A percentile compares a stretch with the other conserved stretches of the same genome.
Evolutionary conservation across 306 rosid genomes (phyloP).

Genomic region (Neltuma alba): DNA sequence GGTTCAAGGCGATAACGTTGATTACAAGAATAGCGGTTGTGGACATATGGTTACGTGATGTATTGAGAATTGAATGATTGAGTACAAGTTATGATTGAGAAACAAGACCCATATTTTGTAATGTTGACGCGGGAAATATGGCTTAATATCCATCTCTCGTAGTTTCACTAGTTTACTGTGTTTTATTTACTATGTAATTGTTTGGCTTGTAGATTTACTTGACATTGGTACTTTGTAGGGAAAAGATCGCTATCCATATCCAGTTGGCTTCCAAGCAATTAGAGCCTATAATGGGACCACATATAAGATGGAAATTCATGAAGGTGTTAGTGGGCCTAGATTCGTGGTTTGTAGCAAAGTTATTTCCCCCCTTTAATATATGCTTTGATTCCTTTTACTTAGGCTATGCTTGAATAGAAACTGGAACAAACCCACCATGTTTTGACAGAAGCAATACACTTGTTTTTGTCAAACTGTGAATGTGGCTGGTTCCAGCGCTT

Average conservation of each 20-base stretch:
- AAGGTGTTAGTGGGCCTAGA: constrained; percentile 81
- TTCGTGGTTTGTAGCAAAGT: constrained; percentile 62
- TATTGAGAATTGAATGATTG: neutral
- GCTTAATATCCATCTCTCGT: neutral
- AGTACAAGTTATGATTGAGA: neutral
- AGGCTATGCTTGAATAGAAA: neutral
- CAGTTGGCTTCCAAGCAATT: constrained; percentile 70
- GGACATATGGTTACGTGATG: constrained; percentile 10
- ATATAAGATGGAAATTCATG: constrained; percentile 77
- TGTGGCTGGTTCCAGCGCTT: neutral
- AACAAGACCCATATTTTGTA: neutral
- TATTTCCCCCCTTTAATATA: constrained; percentile 24
- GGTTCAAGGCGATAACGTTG: neutral
- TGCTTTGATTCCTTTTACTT: constrained; percentile 13
- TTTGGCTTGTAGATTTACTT: constrained; percentile 16
- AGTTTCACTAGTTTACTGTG: neutral
- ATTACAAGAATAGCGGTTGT: neutral
- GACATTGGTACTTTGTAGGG: constrained; percentile 54
- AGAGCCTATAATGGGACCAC: constrained; percentile 68
- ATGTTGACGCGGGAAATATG: neutral
- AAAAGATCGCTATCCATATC: constrained; percentile 93
- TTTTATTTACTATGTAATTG: constrained; percentile 8
- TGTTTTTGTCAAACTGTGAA: neutral
- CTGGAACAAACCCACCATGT: neutral
- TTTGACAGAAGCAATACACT: neutral